Evolutionary conservation across 768 basidiomycete species (phyloP), one percentile per base, ranked within the genome.

Genomic region (Termitomyces sp.): DNA sequence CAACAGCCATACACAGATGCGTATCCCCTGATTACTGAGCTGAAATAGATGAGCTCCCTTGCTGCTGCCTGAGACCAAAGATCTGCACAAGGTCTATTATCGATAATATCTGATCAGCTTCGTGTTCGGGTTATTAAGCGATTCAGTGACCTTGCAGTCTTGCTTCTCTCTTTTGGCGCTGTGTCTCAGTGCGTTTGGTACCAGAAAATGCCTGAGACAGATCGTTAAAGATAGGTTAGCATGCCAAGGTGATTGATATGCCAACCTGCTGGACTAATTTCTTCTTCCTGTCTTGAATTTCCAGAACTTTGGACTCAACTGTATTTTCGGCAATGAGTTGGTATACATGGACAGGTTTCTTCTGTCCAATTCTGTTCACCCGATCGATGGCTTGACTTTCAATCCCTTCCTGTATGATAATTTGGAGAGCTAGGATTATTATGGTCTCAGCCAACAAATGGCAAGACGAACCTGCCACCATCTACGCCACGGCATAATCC

Each of bases 291-390:
- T 90, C 88, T 66, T 95, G 93, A 57, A 94, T 95, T 24, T 90
- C 90, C 43, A 95, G 76, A 42, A 85, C 92, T 69, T 90, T 93
- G 12, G 88, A 80, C 68, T 95, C 93, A 1, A 94, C 85, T 0
- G 93, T 95, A 62, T 93, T 79, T 62, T 93, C 92, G 0, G 93
- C 90, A 53, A 95, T 92, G 46, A 95, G 72, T 62, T 94, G 93
- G 64, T 93, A 94, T 19, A 94, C 91, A 59, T 88, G 85, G 32
- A 95, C 91, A 1, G 80, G 74, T 66, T 87, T 92, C 59, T 70
- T 88, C 67, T 95, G 93, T 14, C 93, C 93, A 58, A 93, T 91
- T 49, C 88, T 82, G 62, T 91, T 91, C 54, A 87, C 87, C 60
- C 88, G 74, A 64, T 90, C 89, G 51, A 91, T 85, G 2, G 90